Conservation (phyloP, 129 eudicot species). For the Glebionis coronaria region DNA sequence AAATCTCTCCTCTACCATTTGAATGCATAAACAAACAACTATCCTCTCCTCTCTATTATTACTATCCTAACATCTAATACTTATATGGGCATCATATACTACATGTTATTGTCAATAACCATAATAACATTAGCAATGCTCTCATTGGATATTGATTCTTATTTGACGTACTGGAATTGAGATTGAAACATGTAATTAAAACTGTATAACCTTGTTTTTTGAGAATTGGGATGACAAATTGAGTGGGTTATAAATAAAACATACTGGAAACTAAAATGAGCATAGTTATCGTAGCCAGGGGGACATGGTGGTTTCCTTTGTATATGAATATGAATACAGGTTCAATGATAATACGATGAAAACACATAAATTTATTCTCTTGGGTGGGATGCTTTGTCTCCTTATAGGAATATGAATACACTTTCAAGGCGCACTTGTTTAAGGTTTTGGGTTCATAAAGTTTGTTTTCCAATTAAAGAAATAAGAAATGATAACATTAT, state of each 20-base stretch:
- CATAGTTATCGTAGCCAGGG: slow-evolving; percentile 14
- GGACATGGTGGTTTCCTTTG: slow-evolving; percentile 22
- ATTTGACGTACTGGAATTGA: no score
- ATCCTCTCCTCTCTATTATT: no score
- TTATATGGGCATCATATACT: background rate
- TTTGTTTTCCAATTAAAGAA: background rate
- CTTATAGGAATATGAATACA: no score
- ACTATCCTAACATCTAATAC: no score
- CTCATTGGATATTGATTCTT: no score
- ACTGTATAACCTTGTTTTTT: slow-evolving; percentile 4
- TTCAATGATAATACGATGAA: slow-evolving; percentile 9
- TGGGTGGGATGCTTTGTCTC: slow-evolving; percentile 23
- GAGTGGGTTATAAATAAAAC: slow-evolving; percentile 3
- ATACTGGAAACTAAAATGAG: slow-evolving; percentile 10
- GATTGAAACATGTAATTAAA: background rate
- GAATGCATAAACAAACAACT: no score
- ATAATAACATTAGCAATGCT: no score
- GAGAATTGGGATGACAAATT: slow-evolving; percentile 18
- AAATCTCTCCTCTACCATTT: no score
- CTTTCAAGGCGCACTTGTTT: background rate
- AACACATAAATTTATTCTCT: slow-evolving; percentile 3
- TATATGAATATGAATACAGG: slow-evolving; percentile 15
- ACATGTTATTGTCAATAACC: background rate
- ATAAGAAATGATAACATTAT: no score
- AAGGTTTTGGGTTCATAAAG: slow-evolving; percentile 8